phyloP scores from a whole-genome alignment of 202 grass and related monocot species.

The Musa balbisiana region DNA sequence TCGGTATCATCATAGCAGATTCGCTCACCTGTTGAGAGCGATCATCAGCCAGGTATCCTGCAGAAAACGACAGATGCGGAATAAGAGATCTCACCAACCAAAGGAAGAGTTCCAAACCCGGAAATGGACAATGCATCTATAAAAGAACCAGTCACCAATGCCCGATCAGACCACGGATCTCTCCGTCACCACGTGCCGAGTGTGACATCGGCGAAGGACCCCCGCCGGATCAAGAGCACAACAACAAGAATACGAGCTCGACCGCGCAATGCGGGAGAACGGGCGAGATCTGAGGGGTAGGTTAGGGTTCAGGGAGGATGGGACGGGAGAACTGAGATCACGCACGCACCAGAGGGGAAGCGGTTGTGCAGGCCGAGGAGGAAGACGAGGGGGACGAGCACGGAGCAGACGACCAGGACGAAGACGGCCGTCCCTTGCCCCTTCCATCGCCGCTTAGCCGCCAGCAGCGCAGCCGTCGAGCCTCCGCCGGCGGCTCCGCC shows the following conservation, averaged over 20 bases:
- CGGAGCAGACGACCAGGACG: neutral
- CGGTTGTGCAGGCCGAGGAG: neutral
- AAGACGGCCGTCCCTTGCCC: neutral
- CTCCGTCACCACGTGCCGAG: too few species aligned
- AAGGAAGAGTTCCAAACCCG: neutral
- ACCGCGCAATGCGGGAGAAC: too few species aligned
- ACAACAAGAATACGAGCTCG: too few species aligned
- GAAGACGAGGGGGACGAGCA: constrained; percentile 8
- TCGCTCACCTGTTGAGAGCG: neutral
- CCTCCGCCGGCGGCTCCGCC: neutral
- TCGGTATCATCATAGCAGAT: too few species aligned
- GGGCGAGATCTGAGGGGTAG: neutral
- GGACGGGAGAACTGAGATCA: neutral
- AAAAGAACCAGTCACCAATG: neutral
- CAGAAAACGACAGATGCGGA: neutral
- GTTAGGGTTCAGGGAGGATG: neutral
- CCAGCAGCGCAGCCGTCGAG: neutral
- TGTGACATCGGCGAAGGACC: too few species aligned
- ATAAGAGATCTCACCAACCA: constrained; percentile 1
- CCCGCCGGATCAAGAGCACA: neutral
- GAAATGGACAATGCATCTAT: neutral
- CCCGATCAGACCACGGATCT: neutral
- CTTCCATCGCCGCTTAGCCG: constrained; percentile 5
- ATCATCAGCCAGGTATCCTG: neutral
- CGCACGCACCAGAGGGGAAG: neutral